Percentiles rank a stretch among this genome's conserved stretches.
These are phyloP conservation scores for Fusarium nematophilum DNA, from an alignment of 2,329 filamentous ascomycete species.

Conservation along the genomic window DNA sequence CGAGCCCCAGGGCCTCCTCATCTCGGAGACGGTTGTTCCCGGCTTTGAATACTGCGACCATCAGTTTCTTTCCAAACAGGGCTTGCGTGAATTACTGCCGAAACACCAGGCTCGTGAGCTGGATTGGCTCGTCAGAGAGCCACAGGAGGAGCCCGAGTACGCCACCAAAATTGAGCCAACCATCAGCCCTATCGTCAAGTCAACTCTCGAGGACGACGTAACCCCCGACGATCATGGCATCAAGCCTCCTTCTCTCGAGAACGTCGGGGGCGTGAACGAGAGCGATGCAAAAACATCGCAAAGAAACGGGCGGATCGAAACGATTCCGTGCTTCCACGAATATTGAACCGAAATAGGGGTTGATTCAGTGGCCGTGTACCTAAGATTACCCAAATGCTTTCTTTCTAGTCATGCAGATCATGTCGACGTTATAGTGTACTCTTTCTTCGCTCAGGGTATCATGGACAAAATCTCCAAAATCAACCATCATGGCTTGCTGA, in stretches of 20 bases:
- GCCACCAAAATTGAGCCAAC: not conserved
- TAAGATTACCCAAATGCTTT: conserved; percentile 20
- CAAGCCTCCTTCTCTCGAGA: not conserved
- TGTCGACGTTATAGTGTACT: conserved; percentile 35
- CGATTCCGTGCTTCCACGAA: not conserved
- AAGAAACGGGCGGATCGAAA: not conserved
- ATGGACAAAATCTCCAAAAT: conserved; percentile 30
- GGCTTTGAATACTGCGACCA: conserved; percentile 76
- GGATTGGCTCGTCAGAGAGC: conserved; percentile 54
- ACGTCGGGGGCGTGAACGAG: not conserved
- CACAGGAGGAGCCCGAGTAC: conserved; percentile 3
- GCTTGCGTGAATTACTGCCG: conserved; percentile 63
- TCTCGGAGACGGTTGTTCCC: conserved; percentile 75
- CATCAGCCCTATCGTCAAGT: not conserved
- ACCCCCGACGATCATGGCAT: not conserved
- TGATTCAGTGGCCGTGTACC: not conserved
- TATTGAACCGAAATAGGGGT: not conserved
- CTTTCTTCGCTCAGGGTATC: conserved; percentile 39
- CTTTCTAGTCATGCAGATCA: conserved; percentile 38
- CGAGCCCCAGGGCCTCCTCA: conserved; percentile 65
- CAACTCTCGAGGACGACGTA: not conserved
- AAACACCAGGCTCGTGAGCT: conserved; percentile 61
- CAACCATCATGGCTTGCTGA: conserved; percentile 13
- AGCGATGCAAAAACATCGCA: too few relatives aligned
- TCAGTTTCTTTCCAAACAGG: conserved; percentile 68